phyloP scores from a whole-genome alignment of 2,329 filamentous ascomycete genomes.

The Talaromyces funiculosus region DNA sequence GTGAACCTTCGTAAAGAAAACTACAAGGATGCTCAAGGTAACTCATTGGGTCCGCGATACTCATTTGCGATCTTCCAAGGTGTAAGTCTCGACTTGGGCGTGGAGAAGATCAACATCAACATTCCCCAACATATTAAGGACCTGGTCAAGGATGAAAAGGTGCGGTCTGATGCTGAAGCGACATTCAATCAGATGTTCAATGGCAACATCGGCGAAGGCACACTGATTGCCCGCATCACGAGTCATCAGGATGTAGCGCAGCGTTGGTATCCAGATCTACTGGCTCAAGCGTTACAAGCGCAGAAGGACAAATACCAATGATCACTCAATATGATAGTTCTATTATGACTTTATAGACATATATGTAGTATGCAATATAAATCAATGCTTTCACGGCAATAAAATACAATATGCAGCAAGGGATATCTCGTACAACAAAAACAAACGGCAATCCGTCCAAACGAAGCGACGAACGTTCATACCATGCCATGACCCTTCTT shows the following conservation, averaged over 20 bases:
- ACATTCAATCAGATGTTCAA: constrained; percentile 31
- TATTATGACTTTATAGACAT: background rate
- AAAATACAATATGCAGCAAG: background rate
- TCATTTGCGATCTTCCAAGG: constrained; percentile 35
- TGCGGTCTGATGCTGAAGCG: constrained; percentile 32
- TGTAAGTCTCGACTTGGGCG: constrained; percentile 29
- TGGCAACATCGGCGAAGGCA: constrained; percentile 29
- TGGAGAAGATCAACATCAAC: constrained; percentile 24
- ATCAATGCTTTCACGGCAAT: background rate
- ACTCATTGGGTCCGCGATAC: constrained; percentile 27
- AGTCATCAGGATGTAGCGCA: constrained; percentile 34
- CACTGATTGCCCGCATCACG: constrained; percentile 31
- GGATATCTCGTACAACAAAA: background rate
- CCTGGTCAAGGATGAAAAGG: constrained; percentile 27
- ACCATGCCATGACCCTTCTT: constrained; percentile 6
- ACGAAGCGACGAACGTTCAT: background rate
- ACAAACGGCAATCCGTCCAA: background rate
- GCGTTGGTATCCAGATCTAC: constrained; percentile 32
- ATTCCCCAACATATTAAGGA: constrained; percentile 28
- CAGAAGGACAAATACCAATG: constrained; percentile 17
- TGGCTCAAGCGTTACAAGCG: constrained; percentile 25
- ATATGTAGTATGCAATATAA: background rate
- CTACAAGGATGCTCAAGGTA: constrained; percentile 22
- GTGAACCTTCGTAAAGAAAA: constrained; percentile 26
- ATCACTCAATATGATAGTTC: background rate